A percentile compares a stretch with the other conserved stretches of the same genome.
These are phyloP conservation scores for Hyphodiscus sp. DNA, from an alignment of 2,329 filamentous ascomycete species.

Conservation along the genomic window DNA sequence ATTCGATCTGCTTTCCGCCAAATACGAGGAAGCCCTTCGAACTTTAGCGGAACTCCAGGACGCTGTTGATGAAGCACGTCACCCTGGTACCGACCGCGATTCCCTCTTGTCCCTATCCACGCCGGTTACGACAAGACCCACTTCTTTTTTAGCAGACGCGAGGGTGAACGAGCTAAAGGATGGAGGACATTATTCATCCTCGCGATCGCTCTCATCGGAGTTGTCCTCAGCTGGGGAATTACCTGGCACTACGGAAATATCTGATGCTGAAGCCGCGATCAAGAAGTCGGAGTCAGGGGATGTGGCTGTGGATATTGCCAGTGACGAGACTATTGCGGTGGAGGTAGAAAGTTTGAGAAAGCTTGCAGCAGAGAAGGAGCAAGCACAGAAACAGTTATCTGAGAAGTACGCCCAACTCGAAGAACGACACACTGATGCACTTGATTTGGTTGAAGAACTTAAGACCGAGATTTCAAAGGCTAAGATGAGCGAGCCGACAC, in stretches of 20 bases:
- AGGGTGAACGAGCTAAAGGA: conserved; percentile 66
- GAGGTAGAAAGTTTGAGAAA: conserved; percentile 68
- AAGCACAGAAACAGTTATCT: conserved; percentile 64
- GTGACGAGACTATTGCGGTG: conserved; percentile 42
- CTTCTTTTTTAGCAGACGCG: conserved; percentile 78
- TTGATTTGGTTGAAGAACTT: conserved; percentile 84
- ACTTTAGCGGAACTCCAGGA: conserved; percentile 82
- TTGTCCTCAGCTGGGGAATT: conserved; percentile 82
- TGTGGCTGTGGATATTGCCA: conserved; percentile 29
- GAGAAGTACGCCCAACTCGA: conserved; percentile 80
- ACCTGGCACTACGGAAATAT: conserved; percentile 56
- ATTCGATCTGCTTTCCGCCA: conserved; percentile 72
- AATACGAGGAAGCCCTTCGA: conserved; percentile 85
- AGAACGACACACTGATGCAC: conserved; percentile 69
- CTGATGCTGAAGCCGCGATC: conserved; percentile 50
- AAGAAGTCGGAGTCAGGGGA: conserved; percentile 27
- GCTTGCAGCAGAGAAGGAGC: conserved; percentile 70
- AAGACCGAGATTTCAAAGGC: conserved; percentile 80
- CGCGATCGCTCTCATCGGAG: conserved; percentile 89
- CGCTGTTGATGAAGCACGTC: conserved; percentile 69
- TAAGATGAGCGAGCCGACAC: conserved; percentile 49
- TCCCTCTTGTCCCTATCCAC: conserved; percentile 48
- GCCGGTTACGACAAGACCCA: conserved; percentile 50
- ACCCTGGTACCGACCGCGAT: conserved; percentile 44
- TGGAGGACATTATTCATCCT: conserved; percentile 63